These are phyloP conservation scores for Epichloe coenophiala DNA, from an alignment of 2,329 filamentous ascomycete species.

Conservation along the genomic window DNA sequence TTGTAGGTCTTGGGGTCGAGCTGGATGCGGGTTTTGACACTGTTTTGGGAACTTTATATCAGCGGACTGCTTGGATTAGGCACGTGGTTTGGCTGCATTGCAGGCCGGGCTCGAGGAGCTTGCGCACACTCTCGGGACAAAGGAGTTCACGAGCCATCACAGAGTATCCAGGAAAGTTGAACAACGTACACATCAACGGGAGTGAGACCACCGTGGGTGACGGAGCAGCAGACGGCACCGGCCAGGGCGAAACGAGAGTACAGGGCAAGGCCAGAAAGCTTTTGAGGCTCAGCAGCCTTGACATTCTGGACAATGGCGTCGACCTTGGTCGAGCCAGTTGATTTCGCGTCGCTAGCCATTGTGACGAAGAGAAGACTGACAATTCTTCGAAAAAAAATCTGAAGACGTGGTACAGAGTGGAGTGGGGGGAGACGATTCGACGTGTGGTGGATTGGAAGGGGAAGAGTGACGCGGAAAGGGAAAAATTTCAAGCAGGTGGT, in stretches of 20 bases:
- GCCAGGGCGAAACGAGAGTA: conserved; percentile 96
- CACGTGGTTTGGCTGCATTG: neutral
- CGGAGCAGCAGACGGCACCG: conserved; percentile 92
- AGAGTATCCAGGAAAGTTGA: neutral
- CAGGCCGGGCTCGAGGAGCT: neutral
- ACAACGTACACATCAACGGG: conserved; percentile 99
- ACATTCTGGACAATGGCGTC: conserved; percentile 29
- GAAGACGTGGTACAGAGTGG: conserved; percentile 6
- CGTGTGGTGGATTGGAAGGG: neutral
- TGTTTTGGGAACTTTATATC: conserved; percentile 21
- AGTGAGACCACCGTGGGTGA: conserved; percentile 94
- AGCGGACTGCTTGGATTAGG: neutral
- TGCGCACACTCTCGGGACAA: neutral
- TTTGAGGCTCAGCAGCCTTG: conserved; percentile 26
- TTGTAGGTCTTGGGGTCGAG: conserved; percentile 85
- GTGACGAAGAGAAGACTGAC: conserved; percentile 12
- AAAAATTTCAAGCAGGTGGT: neutral
- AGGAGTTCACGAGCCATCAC: neutral
- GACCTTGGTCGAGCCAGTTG: conserved; percentile 30
- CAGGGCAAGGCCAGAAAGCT: conserved; percentile 46
- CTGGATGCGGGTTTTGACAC: conserved; percentile 93
- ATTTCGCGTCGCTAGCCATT: conserved; percentile 28
- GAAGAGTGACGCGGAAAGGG: neutral
- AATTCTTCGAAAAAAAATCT: conserved; percentile 1
- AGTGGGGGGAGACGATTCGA: conserved; percentile 3